These are phyloP conservation scores for Yamadazyma membranifaciens DNA, from an alignment of 1,139 yeast species.

Conservation along the genomic window DNA sequence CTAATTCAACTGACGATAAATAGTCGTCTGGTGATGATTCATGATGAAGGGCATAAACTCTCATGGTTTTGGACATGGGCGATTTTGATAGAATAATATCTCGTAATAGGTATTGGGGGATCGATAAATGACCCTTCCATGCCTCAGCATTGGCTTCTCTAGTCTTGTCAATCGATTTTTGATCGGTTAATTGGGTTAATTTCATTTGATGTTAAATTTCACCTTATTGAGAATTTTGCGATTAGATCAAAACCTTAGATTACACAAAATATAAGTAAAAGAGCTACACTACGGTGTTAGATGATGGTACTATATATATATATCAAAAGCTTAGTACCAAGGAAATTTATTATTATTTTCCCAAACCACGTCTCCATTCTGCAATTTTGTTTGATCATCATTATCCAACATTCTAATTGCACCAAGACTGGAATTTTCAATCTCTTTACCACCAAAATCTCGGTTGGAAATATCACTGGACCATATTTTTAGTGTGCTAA, in stretches of 20 bases:
- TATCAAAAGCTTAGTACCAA: conserved; percentile 32
- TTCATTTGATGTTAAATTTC: no score
- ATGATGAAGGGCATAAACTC: conserved; percentile 29
- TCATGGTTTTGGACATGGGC: conserved; percentile 29
- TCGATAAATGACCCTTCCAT: conserved; percentile 53
- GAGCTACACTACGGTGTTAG: no score
- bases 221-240: no score
- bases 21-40: conserved; percentile 17
- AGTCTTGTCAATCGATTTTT: conserved; percentile 44
- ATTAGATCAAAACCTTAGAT: no score
- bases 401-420: conserved; percentile 31
- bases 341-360: conserved; percentile 45
- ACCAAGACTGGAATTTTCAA: conserved; percentile 38
- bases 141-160: conserved; percentile 43
- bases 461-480: conserved; percentile 27
- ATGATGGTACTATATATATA: no score
- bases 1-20: conserved; percentile 37
- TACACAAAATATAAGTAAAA: no score
- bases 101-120: conserved; percentile 51
- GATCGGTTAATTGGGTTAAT: conserved; percentile 29
- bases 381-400: conserved; percentile 24
- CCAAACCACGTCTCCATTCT: conserved; percentile 35
- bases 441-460: conserved; percentile 16
- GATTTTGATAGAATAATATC: conserved; percentile 45
- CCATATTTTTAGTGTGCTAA: conserved; percentile 25